Percentiles rank a stretch among this genome's conserved stretches.
Evolutionary conservation across 305 asterid species (phyloP).

Genomic region (Fraxinus greggii): DNA sequence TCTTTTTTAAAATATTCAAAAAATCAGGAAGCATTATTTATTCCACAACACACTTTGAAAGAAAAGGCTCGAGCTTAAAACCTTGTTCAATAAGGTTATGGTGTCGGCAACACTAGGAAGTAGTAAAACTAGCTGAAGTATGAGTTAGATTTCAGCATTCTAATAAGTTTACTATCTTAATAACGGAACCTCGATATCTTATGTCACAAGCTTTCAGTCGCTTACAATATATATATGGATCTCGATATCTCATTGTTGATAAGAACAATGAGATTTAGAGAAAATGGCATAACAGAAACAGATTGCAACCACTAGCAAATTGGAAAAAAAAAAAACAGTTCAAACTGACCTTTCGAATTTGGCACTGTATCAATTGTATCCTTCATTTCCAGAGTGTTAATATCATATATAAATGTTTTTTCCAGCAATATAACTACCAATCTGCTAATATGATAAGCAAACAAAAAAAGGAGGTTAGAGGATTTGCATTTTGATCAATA

Average conservation of each 20-base stretch:
- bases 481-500: slow-evolving; percentile 10
- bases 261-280: background rate
- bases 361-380: slow-evolving; percentile 80
- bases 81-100: background rate
- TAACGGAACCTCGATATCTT: background rate
- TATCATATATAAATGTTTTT: slow-evolving; percentile 75
- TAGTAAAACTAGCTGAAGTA: background rate
- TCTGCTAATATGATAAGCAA: slow-evolving; percentile 44
- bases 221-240: background rate
- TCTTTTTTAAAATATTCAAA: background rate
- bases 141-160: background rate
- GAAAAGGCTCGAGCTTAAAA: background rate
- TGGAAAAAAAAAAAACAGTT: background rate
- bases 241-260: background rate
- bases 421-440: slow-evolving; percentile 76
- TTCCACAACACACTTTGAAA: background rate
- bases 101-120: background rate
- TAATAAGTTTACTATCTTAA: background rate
- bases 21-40: background rate
- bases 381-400: slow-evolving; percentile 59
- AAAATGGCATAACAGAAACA: background rate
- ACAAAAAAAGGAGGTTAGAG: slow-evolving; percentile 8
- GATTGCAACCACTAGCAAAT: background rate
- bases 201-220: background rate
- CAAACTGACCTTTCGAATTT: slow-evolving; percentile 65